Conservation (phyloP, 306 rosid genomes). For the Boehmeria nivea region DNA sequence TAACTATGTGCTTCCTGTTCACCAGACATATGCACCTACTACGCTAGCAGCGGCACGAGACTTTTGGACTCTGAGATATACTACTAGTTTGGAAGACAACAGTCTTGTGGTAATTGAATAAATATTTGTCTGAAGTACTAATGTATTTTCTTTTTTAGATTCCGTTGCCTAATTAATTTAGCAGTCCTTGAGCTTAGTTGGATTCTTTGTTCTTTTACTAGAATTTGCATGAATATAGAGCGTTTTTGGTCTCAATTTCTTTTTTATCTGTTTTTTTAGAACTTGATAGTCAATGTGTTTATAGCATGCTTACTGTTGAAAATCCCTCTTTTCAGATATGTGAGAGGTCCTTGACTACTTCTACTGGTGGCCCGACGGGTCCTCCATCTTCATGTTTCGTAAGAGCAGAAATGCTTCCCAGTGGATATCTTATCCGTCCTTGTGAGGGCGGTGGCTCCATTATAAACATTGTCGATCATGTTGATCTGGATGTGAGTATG, state of each 20-base stretch:
- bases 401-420: slow-evolving; percentile 93
- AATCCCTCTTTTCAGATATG: slow-evolving; percentile 53
- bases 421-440: slow-evolving; percentile 86
- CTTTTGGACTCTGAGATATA: slow-evolving; percentile 88
- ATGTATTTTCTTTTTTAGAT: not conserved
- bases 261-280: too few relatives aligned
- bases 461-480: slow-evolving; percentile 89
- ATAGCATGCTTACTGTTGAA: not conserved
- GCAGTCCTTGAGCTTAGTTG: not conserved
- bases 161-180: too few relatives aligned
- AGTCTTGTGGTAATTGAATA: slow-evolving; percentile 77
- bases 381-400: slow-evolving; percentile 69
- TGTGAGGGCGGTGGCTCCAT: slow-evolving; percentile 98
- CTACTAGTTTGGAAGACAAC: slow-evolving; percentile 86
- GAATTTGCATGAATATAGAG: too few relatives aligned
- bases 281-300: too few relatives aligned
- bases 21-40: slow-evolving; percentile 97
- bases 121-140: too few relatives aligned
- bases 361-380: slow-evolving; percentile 84
- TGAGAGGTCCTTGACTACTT: slow-evolving; percentile 77
- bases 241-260: too few relatives aligned
- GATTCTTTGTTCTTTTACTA: not conserved
- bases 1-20: not conserved
- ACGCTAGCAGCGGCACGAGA: slow-evolving; percentile 97
- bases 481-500: slow-evolving; percentile 74